Percentiles rank a stretch among this genome's conserved stretches.
Evolutionary conservation across 805 yeast genomes (phyloP).

Genomic region (Cephaloascus fragrans): DNA sequence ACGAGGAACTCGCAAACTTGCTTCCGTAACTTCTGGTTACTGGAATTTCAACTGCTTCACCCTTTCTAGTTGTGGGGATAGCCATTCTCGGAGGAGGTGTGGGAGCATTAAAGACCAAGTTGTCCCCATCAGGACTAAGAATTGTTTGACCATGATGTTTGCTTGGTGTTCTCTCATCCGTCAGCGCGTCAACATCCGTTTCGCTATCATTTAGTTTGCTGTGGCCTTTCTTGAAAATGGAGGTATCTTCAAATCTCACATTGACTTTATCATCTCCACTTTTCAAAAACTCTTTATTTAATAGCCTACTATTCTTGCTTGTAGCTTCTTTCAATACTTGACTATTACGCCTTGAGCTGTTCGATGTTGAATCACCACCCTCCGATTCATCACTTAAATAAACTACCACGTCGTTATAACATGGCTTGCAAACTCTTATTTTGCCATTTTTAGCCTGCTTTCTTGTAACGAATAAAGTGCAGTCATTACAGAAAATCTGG

Average conservation of each 20-base stretch:
- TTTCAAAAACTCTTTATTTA: not conserved
- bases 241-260: not conserved
- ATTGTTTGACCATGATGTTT: not conserved
- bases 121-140: not conserved
- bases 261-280: not conserved
- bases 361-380: slow-evolving; percentile 15
- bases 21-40: slow-evolving; percentile 4
- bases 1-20: not conserved
- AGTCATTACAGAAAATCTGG: slow-evolving; percentile 80
- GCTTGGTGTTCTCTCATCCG: not conserved
- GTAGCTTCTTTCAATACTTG: not conserved
- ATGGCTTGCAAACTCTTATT: slow-evolving; percentile 69
- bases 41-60: slow-evolving; percentile 72
- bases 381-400: slow-evolving; percentile 58
- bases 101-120: slow-evolving; percentile 20
- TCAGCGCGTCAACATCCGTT: not conserved
- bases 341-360: not conserved
- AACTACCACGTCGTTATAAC: slow-evolving; percentile 63
- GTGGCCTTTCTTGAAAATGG: not conserved
- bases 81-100: slow-evolving; percentile 66
- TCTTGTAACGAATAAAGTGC: slow-evolving; percentile 64
- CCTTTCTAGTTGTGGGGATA: slow-evolving; percentile 71
- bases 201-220: not conserved
- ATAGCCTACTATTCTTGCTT: not conserved
- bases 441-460: slow-evolving; percentile 57